phyloP scores from a whole-genome alignment of 192 early-diverging fungal genomes.

The Dissophora ornata region DNA sequence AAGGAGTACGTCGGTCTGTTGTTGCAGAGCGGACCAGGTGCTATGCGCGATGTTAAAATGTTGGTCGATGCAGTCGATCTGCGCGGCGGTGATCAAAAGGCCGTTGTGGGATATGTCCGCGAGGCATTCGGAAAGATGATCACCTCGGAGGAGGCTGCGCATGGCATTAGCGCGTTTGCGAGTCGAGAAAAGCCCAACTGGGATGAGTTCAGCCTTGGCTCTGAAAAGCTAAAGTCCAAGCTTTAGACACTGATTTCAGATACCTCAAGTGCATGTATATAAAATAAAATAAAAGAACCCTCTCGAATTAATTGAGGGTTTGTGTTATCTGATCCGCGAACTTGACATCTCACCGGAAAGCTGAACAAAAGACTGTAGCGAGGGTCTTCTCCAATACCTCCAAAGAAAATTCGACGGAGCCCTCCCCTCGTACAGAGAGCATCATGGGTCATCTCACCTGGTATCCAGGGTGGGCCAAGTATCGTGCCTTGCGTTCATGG shows the following conservation, averaged over 20 bases:
- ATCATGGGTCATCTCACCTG: no score
- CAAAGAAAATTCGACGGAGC: no score
- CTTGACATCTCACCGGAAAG: no score
- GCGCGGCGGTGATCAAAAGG: constrained; percentile 30
- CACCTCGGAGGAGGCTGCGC: constrained; percentile 66
- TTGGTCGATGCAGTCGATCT: constrained; percentile 55
- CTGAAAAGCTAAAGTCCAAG: constrained; percentile 42
- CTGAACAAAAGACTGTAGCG: no score
- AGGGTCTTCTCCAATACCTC: no score
- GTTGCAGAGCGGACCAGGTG: constrained; percentile 58
- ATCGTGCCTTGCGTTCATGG: no score
- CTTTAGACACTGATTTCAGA: neutral
- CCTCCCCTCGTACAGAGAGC: no score
- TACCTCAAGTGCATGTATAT: neutral
- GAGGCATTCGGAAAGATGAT: constrained; percentile 68
- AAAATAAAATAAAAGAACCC: neutral
- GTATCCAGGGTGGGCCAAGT: no score
- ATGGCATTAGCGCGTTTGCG: constrained; percentile 67
- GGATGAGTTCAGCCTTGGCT: constrained; percentile 54
- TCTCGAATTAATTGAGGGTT: no score
- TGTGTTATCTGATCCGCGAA: no score
- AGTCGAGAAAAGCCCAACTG: constrained; percentile 65
- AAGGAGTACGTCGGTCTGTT: constrained; percentile 56
- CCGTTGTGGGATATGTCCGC: constrained; percentile 42
- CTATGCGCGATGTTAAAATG: constrained; percentile 65